Evolutionary conservation across 805 yeast genomes (phyloP), one percentile per base, ranked within the genome.

Genomic region (Kodamaea sagamina): DNA sequence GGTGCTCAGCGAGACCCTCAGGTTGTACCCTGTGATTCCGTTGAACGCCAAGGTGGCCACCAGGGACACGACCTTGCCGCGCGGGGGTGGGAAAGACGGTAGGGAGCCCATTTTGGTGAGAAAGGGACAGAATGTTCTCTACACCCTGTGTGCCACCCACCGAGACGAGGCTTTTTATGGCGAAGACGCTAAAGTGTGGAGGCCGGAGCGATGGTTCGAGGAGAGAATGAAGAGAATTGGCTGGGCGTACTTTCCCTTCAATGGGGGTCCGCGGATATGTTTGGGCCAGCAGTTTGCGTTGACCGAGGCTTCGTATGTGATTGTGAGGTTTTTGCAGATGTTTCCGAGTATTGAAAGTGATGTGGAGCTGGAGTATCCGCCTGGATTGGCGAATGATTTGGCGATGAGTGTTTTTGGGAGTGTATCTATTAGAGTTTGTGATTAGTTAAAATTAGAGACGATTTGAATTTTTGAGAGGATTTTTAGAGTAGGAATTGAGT

Each of bases 71-170:
- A 51, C 54, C 3, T 45, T 58, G 32, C 62, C 62, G 13, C 36
- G 48, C 2, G 62, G 62, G 3, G 59, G 60, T 16, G 71, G 71
- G 3, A 42, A 46, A 10, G 62, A 62, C 38, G 63, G 55, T 6
- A 12, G 27, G 18, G 42, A 49, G 11, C 62, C 64, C 35, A 53
- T 57, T 4, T 50, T 49, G 6, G 47, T 57, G 47, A 61, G 62
- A 38, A 74, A 74, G 58, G 80, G 78, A 31, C 61, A 66, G 19
- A 59, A 55, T 16, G 71, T 75, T 16, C 59, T 59, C 32, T 76
- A 71, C 55, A 36, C 57, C 18, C 61, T 68, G n/a, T 66, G 64
- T 47, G 53, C 65, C 10, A 65, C 72, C 54, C 81, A 76, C 52
- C 67, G 77, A 45, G 48, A 59, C 42, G 41, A 54, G 35, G 57